Evolutionary conservation across 345 rosid species (phyloP).

Genomic region (Pelargonium nanum): DNA sequence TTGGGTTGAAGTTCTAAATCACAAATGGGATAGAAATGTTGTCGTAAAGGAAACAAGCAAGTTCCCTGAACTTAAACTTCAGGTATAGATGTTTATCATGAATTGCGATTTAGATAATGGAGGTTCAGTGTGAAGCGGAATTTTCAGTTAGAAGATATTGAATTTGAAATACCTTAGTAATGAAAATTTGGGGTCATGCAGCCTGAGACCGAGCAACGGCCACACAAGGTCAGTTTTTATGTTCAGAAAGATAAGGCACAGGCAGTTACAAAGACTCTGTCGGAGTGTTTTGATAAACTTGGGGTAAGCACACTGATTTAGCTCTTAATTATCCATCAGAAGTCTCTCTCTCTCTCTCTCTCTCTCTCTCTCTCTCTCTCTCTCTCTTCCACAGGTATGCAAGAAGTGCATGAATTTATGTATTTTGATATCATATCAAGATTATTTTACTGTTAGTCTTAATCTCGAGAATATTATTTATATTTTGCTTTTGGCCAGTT

Average conservation of each 20-base stretch:
- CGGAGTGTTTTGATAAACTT: constrained; percentile 42
- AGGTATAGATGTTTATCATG: constrained; percentile 32
- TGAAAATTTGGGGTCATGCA: constrained; percentile 17
- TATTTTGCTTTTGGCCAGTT: constrained; percentile 31
- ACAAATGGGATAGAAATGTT: constrained; percentile 71
- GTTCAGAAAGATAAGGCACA: constrained; percentile 79
- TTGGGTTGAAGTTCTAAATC: constrained; percentile 71
- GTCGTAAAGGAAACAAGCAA: constrained; percentile 67
- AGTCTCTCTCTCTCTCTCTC: not conserved
- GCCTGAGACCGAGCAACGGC: constrained; percentile 87
- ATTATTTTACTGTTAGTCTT: not conserved
- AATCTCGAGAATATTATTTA: not conserved
- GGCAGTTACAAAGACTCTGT: constrained; percentile 44
- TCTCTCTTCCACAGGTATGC: too few species aligned
- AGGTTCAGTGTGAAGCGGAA: not conserved
- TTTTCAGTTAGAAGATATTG: not conserved
- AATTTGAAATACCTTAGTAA: too few species aligned
- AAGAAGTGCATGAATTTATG: too few species aligned
- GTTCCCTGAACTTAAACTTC: constrained; percentile 79
- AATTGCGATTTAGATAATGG: not conserved
- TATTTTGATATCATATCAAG: not conserved
- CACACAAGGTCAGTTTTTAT: constrained; percentile 84
- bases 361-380: not conserved
- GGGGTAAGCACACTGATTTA: constrained; percentile 44
- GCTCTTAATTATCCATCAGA: not conserved